A percentile compares a stretch with the other conserved stretches of the same genome.
These are phyloP conservation scores for Toxicodendron radicans DNA, from an alignment of 345 rosid species.

Conservation along the genomic window DNA sequence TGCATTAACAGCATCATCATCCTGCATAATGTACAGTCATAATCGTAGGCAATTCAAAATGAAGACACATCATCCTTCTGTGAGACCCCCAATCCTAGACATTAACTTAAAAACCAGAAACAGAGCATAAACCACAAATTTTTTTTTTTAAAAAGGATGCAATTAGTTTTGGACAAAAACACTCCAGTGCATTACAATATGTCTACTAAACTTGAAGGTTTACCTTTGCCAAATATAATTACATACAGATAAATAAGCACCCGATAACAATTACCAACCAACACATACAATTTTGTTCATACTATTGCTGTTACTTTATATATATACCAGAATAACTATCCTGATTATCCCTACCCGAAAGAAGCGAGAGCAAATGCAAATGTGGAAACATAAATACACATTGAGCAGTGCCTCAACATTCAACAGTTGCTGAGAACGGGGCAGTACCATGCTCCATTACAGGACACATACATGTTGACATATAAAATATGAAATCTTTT, in stretches of 20 bases:
- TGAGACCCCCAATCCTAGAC: neutral
- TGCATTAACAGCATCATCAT: slow-evolving; percentile 98
- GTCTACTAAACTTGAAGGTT: neutral
- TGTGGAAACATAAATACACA: neutral
- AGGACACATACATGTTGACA: neutral
- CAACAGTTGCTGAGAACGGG: neutral
- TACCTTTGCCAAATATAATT: neutral
- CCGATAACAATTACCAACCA: neutral
- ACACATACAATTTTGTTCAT: neutral
- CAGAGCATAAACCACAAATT: neutral
- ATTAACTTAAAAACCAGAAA: neutral
- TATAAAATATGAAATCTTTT: neutral
- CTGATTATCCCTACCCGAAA: neutral
- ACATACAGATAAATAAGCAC: neutral
- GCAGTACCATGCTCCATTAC: neutral
- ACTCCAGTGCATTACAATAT: neutral
- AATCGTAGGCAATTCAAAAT: neutral
- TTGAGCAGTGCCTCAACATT: neutral
- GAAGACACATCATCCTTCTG: neutral
- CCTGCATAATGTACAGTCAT: slow-evolving; percentile 48
- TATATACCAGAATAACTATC: neutral
- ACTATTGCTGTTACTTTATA: neutral
- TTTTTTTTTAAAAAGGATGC: no score
- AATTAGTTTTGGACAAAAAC: neutral
- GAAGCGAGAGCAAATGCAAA: neutral